Evolutionary conservation across 169 alveolate species (phyloP).

Genomic region (Plasmodium cynomolgi): DNA sequence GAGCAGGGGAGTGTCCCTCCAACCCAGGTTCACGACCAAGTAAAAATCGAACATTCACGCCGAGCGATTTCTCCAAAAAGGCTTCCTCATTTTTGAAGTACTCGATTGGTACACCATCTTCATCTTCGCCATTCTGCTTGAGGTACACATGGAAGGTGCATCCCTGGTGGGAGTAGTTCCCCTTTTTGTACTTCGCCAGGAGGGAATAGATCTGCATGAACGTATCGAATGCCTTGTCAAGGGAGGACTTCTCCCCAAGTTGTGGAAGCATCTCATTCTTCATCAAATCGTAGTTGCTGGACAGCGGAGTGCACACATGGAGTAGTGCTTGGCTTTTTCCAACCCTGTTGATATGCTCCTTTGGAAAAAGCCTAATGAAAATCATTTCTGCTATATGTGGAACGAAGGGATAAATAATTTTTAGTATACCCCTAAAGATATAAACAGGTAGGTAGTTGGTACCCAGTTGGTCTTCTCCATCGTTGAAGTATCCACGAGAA

Average conservation of each 20-base stretch:
- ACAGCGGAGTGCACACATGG: background rate
- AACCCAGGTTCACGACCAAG: background rate
- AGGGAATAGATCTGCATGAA: background rate
- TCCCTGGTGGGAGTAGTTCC: background rate
- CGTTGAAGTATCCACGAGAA: background rate
- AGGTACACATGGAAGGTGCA: background rate
- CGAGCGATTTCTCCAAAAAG: slow-evolving; percentile 7
- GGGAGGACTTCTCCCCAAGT: background rate
- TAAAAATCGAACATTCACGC: slow-evolving; percentile 30
- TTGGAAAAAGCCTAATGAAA: background rate
- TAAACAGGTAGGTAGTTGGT: background rate
- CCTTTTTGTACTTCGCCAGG: slow-evolving; percentile 16
- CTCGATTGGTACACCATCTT: background rate
- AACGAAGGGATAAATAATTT: slow-evolving; percentile 28
- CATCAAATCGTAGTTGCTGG: slow-evolving; percentile 31
- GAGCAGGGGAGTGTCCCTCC: background rate
- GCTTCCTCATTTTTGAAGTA: slow-evolving; percentile 37
- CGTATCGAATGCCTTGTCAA: background rate
- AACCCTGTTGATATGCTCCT: background rate
- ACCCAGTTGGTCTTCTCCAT: background rate
- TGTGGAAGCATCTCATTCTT: background rate
- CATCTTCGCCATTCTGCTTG: background rate
- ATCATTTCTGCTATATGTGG: slow-evolving; percentile 55
- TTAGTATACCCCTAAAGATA: slow-evolving; percentile 32
- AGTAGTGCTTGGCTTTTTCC: too few species aligned